Evolutionary conservation across 345 rosid genomes (phyloP), one percentile per base, ranked within the genome.

Genomic region (Eucalyptus pauciflora): DNA sequence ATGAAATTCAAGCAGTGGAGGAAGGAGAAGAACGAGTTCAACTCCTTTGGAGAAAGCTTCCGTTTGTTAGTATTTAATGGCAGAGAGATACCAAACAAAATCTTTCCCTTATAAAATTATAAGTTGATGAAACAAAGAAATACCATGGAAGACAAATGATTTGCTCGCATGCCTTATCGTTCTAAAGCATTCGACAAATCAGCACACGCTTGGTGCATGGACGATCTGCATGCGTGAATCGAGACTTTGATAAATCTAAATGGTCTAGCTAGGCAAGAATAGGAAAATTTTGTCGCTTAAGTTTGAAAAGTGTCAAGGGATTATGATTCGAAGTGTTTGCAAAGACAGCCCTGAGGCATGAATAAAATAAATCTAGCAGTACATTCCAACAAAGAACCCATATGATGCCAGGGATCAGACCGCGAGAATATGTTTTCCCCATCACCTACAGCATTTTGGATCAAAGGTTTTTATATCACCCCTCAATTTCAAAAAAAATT

Each of bases 61-160:
- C 17, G 56, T 18, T 29, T 29, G 16, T 25, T 25, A 62, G 37
- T 62, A 3, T 29, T 29, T 2, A 62, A 62, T 62, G 33, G 71
- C 18, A 62, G 71, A 62, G 31, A 29, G 71, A 29, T 29, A 29
- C 37, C 33, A 62, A 62, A 62, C 18, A 62, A 62, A 7, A 29
- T 62, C 37, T 62, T 29, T 13, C 18, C 18, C 13, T 62, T 13
- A 62, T 11, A 58, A 11, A 24, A 58, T 20, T 58, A 58, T 25
- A 10, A 24, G 62, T 24, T 22, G 62, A 56, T 12, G 27, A 56
- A 56, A 56, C 27, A 56, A 56, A 56, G 12, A 56, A 22, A 24
- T 0, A 9, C 62, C 62, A 56, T 14, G 33, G 6, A 31, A 10
- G 0, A 8, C 41, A 10, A 67, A 31, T 67, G 8, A 16, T 15